Conservation (phyloP, 2,329 filamentous ascomycete species). For the Ascomycota sp. region DNA sequence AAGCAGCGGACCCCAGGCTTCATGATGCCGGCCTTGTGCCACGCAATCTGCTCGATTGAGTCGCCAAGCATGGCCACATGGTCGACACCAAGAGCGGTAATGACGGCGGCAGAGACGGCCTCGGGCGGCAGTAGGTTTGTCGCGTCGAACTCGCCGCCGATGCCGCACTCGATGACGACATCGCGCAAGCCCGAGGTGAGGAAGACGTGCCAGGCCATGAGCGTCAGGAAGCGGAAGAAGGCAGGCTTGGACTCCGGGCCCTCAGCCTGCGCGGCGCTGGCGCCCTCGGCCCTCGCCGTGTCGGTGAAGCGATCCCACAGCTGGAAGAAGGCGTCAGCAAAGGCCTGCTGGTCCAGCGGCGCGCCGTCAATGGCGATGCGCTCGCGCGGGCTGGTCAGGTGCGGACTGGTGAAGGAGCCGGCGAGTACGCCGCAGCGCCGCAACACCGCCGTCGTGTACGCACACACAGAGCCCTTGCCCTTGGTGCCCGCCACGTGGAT, state of each 20-base stretch:
- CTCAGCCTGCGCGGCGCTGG: slow-evolving; percentile 20
- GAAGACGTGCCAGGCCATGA: slow-evolving; percentile 76
- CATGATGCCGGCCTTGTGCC: slow-evolving; percentile 83
- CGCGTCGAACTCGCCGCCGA: slow-evolving; percentile 81
- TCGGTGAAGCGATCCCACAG: slow-evolving; percentile 47
- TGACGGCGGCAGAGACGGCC: slow-evolving; percentile 47
- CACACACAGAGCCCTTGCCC: slow-evolving; percentile 77
- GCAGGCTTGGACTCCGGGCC: slow-evolving; percentile 54
- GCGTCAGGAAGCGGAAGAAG: slow-evolving; percentile 80
- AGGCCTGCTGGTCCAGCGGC: slow-evolving; percentile 46
- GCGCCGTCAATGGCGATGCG: slow-evolving; percentile 61
- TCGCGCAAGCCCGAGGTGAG: slow-evolving; percentile 52
- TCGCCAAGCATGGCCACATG: slow-evolving; percentile 63
- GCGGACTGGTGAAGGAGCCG: slow-evolving; percentile 71
- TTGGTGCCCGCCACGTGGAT: slow-evolving; percentile 89
- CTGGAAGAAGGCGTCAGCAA: slow-evolving; percentile 65
- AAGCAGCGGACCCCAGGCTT: slow-evolving; percentile 34
- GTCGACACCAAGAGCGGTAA: slow-evolving; percentile 70
- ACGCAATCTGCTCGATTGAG: slow-evolving; percentile 63
- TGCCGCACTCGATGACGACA: slow-evolving; percentile 80
- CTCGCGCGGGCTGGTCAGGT: slow-evolving; percentile 66
- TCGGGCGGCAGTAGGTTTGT: slow-evolving; percentile 58
- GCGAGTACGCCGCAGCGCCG: slow-evolving; percentile 23
- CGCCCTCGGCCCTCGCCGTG: slow-evolving; percentile 14
- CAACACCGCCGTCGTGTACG: slow-evolving; percentile 67